phyloP scores from a whole-genome alignment of 345 rosid species.

The Arabidopsis thaliana region TAIR10.1 NC_003074.8:20254501-20255000 shows the following conservation, averaged over 20 bases:
- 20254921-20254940: slow-evolving; percentile 49
- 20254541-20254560: too few species aligned
- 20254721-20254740: slow-evolving; percentile 18
- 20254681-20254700: not conserved
- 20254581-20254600: not conserved
- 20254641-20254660: not conserved
- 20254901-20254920: slow-evolving; percentile 94
- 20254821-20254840: slow-evolving; percentile 30
- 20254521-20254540: not conserved
- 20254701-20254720: not conserved
- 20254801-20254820: slow-evolving; percentile 36
- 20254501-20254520: not conserved
- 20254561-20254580: too few species aligned
- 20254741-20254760: slow-evolving; percentile 15
- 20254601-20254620: not conserved
- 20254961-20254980: slow-evolving; percentile 81
- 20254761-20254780: not conserved
- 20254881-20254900: slow-evolving; percentile 85
- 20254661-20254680: slow-evolving; percentile 5
- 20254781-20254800: slow-evolving; percentile 19
- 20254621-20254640: not conserved
- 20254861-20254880: slow-evolving; percentile 72
- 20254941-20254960: slow-evolving; percentile 59
- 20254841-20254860: slow-evolving; percentile 40
- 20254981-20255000: slow-evolving; percentile 61